phyloP scores from a whole-genome alignment of 352 stramenopile genomes.

The Globisporangium camurandrum region DNA sequence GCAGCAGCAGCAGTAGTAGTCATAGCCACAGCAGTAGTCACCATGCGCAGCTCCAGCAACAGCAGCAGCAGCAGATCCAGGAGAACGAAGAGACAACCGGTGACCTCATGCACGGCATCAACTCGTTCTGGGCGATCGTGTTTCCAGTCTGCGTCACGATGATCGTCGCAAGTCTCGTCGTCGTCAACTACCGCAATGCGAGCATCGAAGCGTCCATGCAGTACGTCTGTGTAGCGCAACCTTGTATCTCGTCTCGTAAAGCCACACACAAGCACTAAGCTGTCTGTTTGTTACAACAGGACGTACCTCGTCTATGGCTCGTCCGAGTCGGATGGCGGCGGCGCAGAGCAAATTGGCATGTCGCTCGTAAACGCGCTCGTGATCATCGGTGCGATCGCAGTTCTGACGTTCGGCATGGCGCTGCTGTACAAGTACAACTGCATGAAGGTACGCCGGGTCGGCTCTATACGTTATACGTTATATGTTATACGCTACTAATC shows the following conservation, averaged over 20 bases:
- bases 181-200: constrained; percentile 78
- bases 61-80: constrained; percentile 12
- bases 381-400: constrained; percentile 80
- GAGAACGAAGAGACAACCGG: constrained; percentile 31
- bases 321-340: constrained; percentile 27
- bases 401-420: constrained; percentile 86
- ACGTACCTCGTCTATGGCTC: constrained; percentile 80
- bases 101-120: constrained; percentile 82
- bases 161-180: constrained; percentile 68
- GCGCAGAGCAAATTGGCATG: constrained; percentile 36
- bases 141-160: constrained; percentile 80
- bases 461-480: too few relatives aligned
- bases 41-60: constrained; percentile 9
- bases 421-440: constrained; percentile 88
- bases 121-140: constrained; percentile 84
- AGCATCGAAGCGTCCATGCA: constrained; percentile 77
- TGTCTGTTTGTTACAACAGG: constrained; percentile 15
- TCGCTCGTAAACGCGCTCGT: constrained; percentile 85
- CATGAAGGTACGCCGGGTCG: constrained; percentile 50
- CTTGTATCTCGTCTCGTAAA: neutral
- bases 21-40: constrained; percentile 4
- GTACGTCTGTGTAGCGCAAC: constrained; percentile 16
- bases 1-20: constrained; percentile 3
- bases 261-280: neutral
- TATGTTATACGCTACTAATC: too few relatives aligned